These are phyloP conservation scores for Danielia oregonensis DNA, from an alignment of 805 yeast genomes.

Conservation along the genomic window DNA sequence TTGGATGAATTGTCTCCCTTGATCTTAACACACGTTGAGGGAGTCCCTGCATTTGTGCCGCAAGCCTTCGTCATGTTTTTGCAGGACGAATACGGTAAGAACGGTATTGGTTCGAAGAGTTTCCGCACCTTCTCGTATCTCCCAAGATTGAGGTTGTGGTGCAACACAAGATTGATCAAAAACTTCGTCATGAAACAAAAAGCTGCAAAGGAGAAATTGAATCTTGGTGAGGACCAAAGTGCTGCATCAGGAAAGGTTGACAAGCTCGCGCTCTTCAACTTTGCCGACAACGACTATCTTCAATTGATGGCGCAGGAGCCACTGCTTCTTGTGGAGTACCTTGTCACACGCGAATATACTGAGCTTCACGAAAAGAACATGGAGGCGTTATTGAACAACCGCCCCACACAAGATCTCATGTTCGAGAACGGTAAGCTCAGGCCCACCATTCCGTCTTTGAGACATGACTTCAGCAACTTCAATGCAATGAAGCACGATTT, in stretches of 20 bases:
- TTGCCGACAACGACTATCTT: slow-evolving; percentile 18
- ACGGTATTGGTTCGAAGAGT: slow-evolving; percentile 16
- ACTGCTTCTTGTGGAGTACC: slow-evolving; percentile 24
- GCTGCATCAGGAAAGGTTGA: slow-evolving; percentile 12
- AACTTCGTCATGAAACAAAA: slow-evolving; percentile 10
- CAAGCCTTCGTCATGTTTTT: slow-evolving; percentile 21
- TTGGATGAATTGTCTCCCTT: slow-evolving; percentile 17
- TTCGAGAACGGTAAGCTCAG: slow-evolving; percentile 5
- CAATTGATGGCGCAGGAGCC: slow-evolving; percentile 17
- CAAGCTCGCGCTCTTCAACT: slow-evolving; percentile 16
- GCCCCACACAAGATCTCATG: slow-evolving; percentile 9
- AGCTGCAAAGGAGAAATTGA: slow-evolving; percentile 1
- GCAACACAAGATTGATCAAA: slow-evolving; percentile 8
- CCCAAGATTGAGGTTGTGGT: slow-evolving; percentile 18
- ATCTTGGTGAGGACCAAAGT: background rate
- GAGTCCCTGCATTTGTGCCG: slow-evolving; percentile 24
- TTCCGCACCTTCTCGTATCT: slow-evolving; percentile 16
- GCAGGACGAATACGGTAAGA: slow-evolving; percentile 22
- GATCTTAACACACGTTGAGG: slow-evolving; percentile 6
- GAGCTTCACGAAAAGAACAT: slow-evolving; percentile 23
- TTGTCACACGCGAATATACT: slow-evolving; percentile 23
- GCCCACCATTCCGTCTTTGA: slow-evolving; percentile 5
- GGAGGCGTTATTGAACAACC: background rate
- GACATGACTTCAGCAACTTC: slow-evolving; percentile 13
- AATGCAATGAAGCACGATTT: slow-evolving; percentile 1